Conservation (phyloP, 805 yeast genomes). For the Clavispora carvajalis region DNA sequence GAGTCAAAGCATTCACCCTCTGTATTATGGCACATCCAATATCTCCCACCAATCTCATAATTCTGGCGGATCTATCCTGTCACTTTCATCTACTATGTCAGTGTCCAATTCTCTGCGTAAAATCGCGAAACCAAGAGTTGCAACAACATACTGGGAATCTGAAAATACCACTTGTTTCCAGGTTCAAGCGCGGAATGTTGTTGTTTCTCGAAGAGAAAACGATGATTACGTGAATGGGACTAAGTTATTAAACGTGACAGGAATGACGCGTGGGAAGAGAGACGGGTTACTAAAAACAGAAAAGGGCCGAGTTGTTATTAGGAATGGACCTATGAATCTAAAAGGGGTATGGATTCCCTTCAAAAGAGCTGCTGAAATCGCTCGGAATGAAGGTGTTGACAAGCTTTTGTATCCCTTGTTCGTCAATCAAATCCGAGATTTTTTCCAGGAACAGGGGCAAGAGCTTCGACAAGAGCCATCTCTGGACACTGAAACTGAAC, state of each 20-base stretch:
- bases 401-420: constrained; percentile 29
- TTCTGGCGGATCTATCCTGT: not conserved
- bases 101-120: not conserved
- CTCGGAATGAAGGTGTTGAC: constrained; percentile 36
- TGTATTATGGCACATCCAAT: not conserved
- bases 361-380: constrained; percentile 34
- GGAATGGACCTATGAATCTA: constrained; percentile 35
- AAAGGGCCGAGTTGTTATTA: constrained; percentile 24
- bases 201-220: constrained; percentile 34
- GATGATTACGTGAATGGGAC: constrained; percentile 34
- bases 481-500: not conserved
- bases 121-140: constrained; percentile 26
- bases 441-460: constrained; percentile 11
- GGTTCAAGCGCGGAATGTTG: constrained; percentile 27
- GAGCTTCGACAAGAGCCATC: constrained; percentile 1
- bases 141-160: constrained; percentile 35
- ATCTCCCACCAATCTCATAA: not conserved
- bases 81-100: not conserved
- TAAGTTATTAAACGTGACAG: constrained; percentile 33
- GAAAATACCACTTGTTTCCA: constrained; percentile 35
- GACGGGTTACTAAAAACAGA: constrained; percentile 37
- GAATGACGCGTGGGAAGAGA: constrained; percentile 36
- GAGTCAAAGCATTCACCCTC: not conserved
- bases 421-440: constrained; percentile 25
- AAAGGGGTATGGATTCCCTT: constrained; percentile 41